Evolutionary conservation across 805 yeast species (phyloP).

Genomic region (Candida stauntonica): DNA sequence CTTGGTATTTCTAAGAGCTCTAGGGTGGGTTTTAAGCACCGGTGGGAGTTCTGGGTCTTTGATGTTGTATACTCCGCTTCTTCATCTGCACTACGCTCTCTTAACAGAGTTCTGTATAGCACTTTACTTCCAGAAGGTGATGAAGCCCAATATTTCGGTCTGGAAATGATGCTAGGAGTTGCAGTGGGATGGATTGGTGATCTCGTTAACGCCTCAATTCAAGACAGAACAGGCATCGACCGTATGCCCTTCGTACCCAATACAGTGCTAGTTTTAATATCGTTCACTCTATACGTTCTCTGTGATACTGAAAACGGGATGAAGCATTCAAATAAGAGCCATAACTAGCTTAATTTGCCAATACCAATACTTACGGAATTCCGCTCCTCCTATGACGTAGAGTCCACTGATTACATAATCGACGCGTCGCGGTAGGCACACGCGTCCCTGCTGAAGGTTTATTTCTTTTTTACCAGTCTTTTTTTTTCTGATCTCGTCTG

Average conservation of each 20-base stretch:
- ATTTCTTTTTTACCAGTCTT: no score
- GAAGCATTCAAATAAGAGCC: constrained; percentile 18
- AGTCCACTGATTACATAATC: neutral
- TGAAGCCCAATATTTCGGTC: constrained; percentile 40
- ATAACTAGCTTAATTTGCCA: neutral
- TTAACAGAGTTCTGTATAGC: constrained; percentile 36
- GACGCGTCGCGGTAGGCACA: neutral
- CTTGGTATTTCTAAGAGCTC: constrained; percentile 30
- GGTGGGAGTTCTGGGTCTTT: constrained; percentile 42
- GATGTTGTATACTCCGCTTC: constrained; percentile 34
- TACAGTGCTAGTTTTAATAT: constrained; percentile 27
- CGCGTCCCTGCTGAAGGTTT: neutral
- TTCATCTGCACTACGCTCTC: constrained; percentile 34
- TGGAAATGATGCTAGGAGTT: constrained; percentile 37
- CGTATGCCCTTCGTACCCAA: constrained; percentile 37
- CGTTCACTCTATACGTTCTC: constrained; percentile 25
- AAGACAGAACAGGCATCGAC: constrained; percentile 35
- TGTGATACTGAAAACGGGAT: constrained; percentile 34
- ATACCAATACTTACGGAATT: neutral
- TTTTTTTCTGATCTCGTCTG: no score
- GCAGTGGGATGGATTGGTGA: constrained; percentile 40
- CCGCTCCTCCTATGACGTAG: neutral
- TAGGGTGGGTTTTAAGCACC: constrained; percentile 35
- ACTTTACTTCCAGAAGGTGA: constrained; percentile 37
- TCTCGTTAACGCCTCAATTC: constrained; percentile 36